Base-by-base conservation (phyloP, 140 eudicot genomes). In the Erigeron philadelphicus region DNA sequence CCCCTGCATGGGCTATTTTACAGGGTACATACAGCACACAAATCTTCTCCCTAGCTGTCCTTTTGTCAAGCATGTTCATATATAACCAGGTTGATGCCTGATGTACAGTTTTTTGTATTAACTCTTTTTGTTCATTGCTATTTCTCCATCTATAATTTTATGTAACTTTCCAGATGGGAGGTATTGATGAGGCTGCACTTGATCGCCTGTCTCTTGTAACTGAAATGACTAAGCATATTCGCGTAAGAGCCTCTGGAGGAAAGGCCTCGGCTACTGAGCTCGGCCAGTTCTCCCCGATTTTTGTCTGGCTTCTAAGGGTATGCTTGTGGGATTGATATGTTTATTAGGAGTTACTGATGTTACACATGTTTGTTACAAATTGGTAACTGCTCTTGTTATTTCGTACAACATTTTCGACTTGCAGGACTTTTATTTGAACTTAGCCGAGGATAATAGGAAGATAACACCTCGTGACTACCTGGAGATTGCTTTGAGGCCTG, bases 281-380 rank as follows among this genome's bases (percentile, higher is more conserved):
- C 59, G 98, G 95, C 66, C 96, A 93, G 75, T 93, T 93, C 77
- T 84, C 98, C 31, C 98, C 96, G 17, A 85, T 93, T 18, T 93
- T 93, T 82, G 98, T 93, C 16, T 93, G 96, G 98, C 96, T 93
- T 76, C 60, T 93, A 54, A 86, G 98, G 96, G 98, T 87, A 93
- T 31, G 12, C 45, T 23, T 71, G 64, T 61, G 61, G 53, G 54
- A 15, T 62, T 41, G 42, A 62, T 44, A 15, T 64, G 35, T 66
- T 46, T 40, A n/a, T 57, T 67, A 16, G 18, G 49, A 45, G 47
- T 17, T 46, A 18, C 53, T 64, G 0, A 9, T 15, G 10, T 42
- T 53, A 41, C 40, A 31, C 43, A 5, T 65, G 9, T 43, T 76
- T 54, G 50, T 65, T 52, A 8, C 57, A 55, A 46, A 49, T 75